These are phyloP conservation scores for Mollisia scopiformis DNA, from an alignment of 2,329 filamentous ascomycete genomes.

Conservation along the genomic window DNA sequence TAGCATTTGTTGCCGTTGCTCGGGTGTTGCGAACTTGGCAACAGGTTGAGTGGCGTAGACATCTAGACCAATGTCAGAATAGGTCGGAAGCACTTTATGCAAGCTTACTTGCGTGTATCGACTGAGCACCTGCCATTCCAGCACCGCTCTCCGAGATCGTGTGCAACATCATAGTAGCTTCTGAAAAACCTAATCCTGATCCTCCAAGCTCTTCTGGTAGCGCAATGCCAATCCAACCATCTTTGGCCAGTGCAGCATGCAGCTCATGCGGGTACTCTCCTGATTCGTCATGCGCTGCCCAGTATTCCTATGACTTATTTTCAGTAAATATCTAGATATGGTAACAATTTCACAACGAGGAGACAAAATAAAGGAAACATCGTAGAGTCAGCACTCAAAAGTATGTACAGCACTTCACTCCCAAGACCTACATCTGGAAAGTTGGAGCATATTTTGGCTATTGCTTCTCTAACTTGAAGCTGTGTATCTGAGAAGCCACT, in stretches of 20 bases:
- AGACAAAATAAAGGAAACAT: no score
- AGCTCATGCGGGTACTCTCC: slow-evolving; percentile 75
- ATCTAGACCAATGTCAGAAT: slow-evolving; percentile 35
- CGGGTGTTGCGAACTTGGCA: slow-evolving; percentile 69
- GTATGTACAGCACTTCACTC: not conserved
- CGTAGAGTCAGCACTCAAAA: not conserved
- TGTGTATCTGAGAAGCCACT: slow-evolving; percentile 75
- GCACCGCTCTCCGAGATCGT: slow-evolving; percentile 77
- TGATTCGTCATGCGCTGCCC: slow-evolving; percentile 72
- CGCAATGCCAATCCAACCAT: slow-evolving; percentile 82
- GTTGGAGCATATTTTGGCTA: slow-evolving; percentile 67
- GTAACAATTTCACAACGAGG: no score
- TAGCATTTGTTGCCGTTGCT: slow-evolving; percentile 66
- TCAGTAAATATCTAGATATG: not conserved
- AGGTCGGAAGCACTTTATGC: no score
- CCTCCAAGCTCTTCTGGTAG: slow-evolving; percentile 76
- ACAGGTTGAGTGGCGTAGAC: slow-evolving; percentile 78
- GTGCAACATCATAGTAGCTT: slow-evolving; percentile 88
- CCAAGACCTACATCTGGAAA: slow-evolving; percentile 59
- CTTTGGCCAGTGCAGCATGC: slow-evolving; percentile 72
- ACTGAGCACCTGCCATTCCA: slow-evolving; percentile 72
- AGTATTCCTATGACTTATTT: slow-evolving; percentile 57
- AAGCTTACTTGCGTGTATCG: slow-evolving; percentile 55
- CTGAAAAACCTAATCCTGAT: slow-evolving; percentile 75
- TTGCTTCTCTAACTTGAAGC: slow-evolving; percentile 70